Evolutionary conservation across 2,329 filamentous ascomycete genomes (phyloP), one percentile per base, ranked within the genome.

Genomic region (Cordyceps tenuipes): DNA sequence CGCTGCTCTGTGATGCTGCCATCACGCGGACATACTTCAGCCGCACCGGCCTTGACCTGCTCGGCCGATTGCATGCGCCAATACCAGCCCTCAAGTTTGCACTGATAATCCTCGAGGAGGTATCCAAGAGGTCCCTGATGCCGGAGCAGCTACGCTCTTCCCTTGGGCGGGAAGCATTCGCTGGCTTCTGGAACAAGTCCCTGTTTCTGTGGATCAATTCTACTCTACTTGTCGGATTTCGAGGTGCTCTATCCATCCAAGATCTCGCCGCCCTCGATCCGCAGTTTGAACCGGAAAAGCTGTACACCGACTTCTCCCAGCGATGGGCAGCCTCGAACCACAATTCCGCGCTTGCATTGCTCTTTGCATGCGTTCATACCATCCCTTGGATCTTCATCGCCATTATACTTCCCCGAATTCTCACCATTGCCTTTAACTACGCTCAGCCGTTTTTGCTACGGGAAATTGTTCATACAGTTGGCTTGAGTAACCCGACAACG

Each of bases 151-250:
- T 39, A 19, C 44, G 6, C 54, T 36, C 10, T 12, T 26, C 29
- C 7, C 13, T 49, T 29, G 44, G 54, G 6, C 3, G 17, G 3
- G 54, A 57, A 44, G 6, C 29, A 17, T 12, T 48, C 34, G 51
- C 47, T 17, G 56, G 56, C 23, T 59, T 59, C 13, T 59, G 56
- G 56, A 52, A 19, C 36, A 23, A 48, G 6, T 21, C 21, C 13
- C 12, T 59, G 0, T 59, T 59, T 23, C 34, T 52, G 1, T 59
- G 54, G 54, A 36, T 57, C 9, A 57, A 57, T 19, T 57, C 54
- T 3, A 57, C 54, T 4, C 54, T 57, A 3, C 31, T 57, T n/a
- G 31, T 57, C 21, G 54, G 54, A 1, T 57, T 48, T n/a, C 54
- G 31, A 15, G 13, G 7, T 3, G 36, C 29, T 26, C 44, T 57